These are phyloP conservation scores for Hemileccinum rubropunctum DNA, from an alignment of 768 basidiomycete species.

Conservation along the genomic window DNA sequence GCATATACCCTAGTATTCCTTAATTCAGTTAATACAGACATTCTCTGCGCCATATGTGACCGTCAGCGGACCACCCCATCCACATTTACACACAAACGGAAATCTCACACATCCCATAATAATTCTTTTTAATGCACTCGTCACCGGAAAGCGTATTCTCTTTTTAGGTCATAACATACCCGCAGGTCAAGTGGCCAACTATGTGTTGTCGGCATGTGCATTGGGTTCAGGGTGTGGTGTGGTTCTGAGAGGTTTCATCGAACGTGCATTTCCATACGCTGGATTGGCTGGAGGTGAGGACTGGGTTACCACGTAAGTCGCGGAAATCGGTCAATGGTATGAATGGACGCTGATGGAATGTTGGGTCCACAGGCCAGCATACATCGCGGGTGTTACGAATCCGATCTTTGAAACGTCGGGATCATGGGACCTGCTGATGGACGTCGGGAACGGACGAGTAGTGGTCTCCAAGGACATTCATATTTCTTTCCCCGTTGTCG, in stretches of 20 bases:
- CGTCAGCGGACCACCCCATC: constrained; percentile 75
- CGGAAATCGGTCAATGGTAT: neutral
- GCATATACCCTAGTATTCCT: constrained; percentile 64
- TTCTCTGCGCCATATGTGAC: constrained; percentile 62
- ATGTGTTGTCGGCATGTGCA: constrained; percentile 93
- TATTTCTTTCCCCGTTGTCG: constrained; percentile 46
- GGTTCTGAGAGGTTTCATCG: constrained; percentile 80
- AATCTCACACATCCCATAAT: constrained; percentile 90
- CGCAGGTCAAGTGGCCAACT: constrained; percentile 85
- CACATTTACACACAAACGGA: constrained; percentile 93
- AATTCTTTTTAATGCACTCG: constrained; percentile 91
- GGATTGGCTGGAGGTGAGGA: constrained; percentile 86
- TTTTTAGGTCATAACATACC: constrained; percentile 90
- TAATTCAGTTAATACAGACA: constrained; percentile 85
- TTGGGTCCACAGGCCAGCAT: constrained; percentile 65
- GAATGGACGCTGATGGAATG: constrained; percentile 4
- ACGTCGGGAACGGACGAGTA: constrained; percentile 84
- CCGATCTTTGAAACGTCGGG: constrained; percentile 89
- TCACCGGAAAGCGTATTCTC: constrained; percentile 94
- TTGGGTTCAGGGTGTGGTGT: constrained; percentile 88
- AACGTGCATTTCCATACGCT: constrained; percentile 93
- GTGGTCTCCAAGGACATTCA: constrained; percentile 86
- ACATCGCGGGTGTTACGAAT: constrained; percentile 96
- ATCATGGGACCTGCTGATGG: constrained; percentile 92
- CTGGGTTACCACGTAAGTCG: constrained; percentile 80